Evolutionary conservation across 1,284 basidiomycete species (phyloP).

Genomic region (Malassezia psittaci): DNA sequence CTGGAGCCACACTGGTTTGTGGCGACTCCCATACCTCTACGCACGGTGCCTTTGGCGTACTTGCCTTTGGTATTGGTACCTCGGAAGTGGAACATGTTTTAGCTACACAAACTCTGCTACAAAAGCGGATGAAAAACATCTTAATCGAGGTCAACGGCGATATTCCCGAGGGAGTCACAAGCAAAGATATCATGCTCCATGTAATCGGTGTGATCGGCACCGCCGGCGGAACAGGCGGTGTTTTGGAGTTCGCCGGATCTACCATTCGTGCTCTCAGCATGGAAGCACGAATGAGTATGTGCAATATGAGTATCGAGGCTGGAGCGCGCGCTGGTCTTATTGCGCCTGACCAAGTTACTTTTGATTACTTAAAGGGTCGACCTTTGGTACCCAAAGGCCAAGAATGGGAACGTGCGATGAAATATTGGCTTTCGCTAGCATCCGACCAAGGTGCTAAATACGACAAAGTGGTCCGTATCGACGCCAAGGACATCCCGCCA

Average conservation of each 20-base stretch:
- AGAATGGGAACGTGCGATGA: slow-evolving; percentile 38
- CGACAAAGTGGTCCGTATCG: slow-evolving; percentile 40
- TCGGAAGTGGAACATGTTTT: slow-evolving; percentile 47
- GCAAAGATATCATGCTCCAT: slow-evolving; percentile 46
- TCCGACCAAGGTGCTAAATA: slow-evolving; percentile 38
- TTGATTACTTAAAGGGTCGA: slow-evolving; percentile 43
- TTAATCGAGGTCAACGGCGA: slow-evolving; percentile 44
- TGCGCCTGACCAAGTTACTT: slow-evolving; percentile 43
- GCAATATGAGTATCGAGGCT: slow-evolving; percentile 48
- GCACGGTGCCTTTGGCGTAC: slow-evolving; percentile 45
- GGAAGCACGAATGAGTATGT: slow-evolving; percentile 47
- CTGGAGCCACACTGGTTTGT: slow-evolving; percentile 43
- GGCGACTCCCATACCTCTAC: slow-evolving; percentile 47
- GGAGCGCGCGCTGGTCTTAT: slow-evolving; percentile 47
- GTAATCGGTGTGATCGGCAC: slow-evolving; percentile 46
- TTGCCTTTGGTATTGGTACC: slow-evolving; percentile 47
- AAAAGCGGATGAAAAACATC: slow-evolving; percentile 46
- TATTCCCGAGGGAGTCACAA: slow-evolving; percentile 40
- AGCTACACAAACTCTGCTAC: slow-evolving; percentile 44
- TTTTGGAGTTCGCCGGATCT: slow-evolving; percentile 43
- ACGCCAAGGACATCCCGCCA: slow-evolving; percentile 42
- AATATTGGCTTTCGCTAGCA: slow-evolving; percentile 43
- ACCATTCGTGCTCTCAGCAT: slow-evolving; percentile 40
- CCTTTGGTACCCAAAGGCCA: slow-evolving; percentile 41
- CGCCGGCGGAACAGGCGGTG: slow-evolving; percentile 43